Evolutionary conservation across 306 rosid species (phyloP), one percentile per base, ranked within the genome.

Genomic region (Crataegus laevigata): DNA sequence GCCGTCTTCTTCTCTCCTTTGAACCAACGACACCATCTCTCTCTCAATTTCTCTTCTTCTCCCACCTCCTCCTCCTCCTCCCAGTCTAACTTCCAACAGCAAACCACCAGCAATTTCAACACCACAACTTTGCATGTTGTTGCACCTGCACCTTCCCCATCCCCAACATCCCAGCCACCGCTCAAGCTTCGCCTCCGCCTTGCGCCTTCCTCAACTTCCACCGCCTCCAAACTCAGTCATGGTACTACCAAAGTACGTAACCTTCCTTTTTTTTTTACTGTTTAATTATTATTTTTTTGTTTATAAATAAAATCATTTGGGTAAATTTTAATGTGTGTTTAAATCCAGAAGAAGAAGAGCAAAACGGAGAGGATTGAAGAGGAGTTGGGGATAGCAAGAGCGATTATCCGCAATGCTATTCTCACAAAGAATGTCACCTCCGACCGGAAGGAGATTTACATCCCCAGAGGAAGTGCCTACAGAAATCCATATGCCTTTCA

Each of bases 401-500:
- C 71, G 4, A 32, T 43, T 0, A 71, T 78, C 15, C 71, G 21
- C 54, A 62, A 62, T 51, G 66, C 76, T 22, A 71, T 78, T 78
- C 30, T 50, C 1, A 25, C 63, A 11, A 61, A 71, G 71, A 78
- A 78, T 62, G 63, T 50, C 60, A 62, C 71, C 4, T 47, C 81
- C 3, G 71, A 70, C 28, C 24, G 54, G 42, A 34, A 29, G 2
- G 76, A 78, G 76, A 78, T 13, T 34, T 78, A 70, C 71, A 51
- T 78, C 19, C 81, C 81, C 28, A 71, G 66, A 62, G 81, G 81
- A 70, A 42, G 54, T 42, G 38, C 7, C 9, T 78, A 78, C 58
- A 61, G 76, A 78, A 78, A 71, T 47, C 61, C 81, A 32, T 11
- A 24, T 62, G 81, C 81, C 15, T 78, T 78, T 78, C 81, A 78